These are phyloP conservation scores for Sugiyamaella pinicola DNA, from an alignment of 1,139 yeast genomes.

Conservation along the genomic window DNA sequence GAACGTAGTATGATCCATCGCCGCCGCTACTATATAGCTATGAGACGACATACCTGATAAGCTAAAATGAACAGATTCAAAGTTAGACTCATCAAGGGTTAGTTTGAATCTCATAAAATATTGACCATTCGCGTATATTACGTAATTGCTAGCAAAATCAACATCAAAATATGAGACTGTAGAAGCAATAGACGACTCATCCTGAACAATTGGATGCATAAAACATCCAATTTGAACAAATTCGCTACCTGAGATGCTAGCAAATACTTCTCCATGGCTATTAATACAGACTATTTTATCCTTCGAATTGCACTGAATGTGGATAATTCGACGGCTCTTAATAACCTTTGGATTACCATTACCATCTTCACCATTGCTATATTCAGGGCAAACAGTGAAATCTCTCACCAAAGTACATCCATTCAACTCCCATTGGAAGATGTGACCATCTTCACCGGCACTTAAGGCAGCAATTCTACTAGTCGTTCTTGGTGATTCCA, in stretches of 20 bases:
- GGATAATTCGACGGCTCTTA: constrained; percentile 24
- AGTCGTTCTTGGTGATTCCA: constrained; percentile 32
- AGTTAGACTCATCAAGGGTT: constrained; percentile 11
- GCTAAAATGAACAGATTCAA: constrained; percentile 19
- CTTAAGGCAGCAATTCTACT: constrained; percentile 31
- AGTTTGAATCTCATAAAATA: constrained; percentile 24
- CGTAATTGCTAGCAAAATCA: constrained; percentile 33
- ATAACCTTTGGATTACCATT: constrained; percentile 1
- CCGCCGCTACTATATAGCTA: constrained; percentile 28
- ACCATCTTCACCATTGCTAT: constrained; percentile 13
- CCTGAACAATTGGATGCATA: constrained; percentile 15
- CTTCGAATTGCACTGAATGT: constrained; percentile 33
- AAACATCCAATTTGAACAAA: constrained; percentile 23
- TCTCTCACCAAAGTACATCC: constrained; percentile 24
- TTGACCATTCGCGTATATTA: constrained; percentile 26
- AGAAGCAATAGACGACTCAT: constrained; percentile 1
- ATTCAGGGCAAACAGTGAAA: constrained; percentile 25
- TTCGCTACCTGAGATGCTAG: constrained; percentile 4
- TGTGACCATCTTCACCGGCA: constrained; percentile 36
- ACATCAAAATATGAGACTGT: constrained; percentile 25
- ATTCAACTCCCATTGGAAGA: constrained; percentile 33
- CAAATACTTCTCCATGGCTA: constrained; percentile 28
- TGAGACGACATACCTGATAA: constrained; percentile 8
- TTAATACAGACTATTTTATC: constrained; percentile 30
- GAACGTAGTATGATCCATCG: constrained; percentile 31